Percentiles rank a stretch among this genome's conserved stretches.
Conservation (phyloP, 2,329 filamentous ascomycete genomes). For the Zasmidium cellare region DNA sequence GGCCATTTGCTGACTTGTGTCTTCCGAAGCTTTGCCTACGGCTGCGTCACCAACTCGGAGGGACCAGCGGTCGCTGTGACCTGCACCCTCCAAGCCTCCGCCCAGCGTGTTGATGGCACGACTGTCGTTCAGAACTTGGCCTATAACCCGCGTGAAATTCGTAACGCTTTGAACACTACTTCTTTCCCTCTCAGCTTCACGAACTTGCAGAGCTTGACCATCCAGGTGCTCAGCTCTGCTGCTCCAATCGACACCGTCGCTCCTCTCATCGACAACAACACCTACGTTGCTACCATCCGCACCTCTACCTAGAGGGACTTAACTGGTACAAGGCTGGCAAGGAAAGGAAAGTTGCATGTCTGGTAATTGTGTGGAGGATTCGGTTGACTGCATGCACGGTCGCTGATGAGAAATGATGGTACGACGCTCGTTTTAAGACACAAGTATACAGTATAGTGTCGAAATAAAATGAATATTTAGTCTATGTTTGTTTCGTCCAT, state of each 20-base stretch:
- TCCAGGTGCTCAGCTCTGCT: background rate
- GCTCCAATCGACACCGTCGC: constrained; percentile 1
- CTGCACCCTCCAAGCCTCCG: constrained; percentile 1
- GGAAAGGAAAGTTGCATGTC: background rate
- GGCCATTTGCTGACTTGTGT: background rate
- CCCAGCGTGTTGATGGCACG: constrained; percentile 7
- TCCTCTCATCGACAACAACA: constrained; percentile 3
- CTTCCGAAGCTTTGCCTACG: background rate
- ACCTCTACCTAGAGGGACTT: background rate
- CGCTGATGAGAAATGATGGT: background rate
- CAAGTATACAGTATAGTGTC: too few species aligned
- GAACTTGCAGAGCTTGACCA: constrained; percentile 1
- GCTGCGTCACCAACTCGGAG: constrained; percentile 3
- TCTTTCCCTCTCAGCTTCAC: constrained; percentile 1
- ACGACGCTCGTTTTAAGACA: background rate
- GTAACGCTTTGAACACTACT: constrained; percentile 11
- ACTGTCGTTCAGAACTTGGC: constrained; percentile 10
- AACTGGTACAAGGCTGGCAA: background rate
- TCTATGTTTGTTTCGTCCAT: too few species aligned
- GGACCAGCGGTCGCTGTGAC: background rate
- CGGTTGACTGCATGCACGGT: background rate
- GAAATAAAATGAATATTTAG: too few species aligned
- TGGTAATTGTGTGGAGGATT: background rate
- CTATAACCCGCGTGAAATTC: constrained; percentile 14
- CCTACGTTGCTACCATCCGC: constrained; percentile 2